Evolutionary conservation across 2,329 filamentous ascomycete genomes (phyloP).

Genomic region (Colletotrichum cuscutae): DNA sequence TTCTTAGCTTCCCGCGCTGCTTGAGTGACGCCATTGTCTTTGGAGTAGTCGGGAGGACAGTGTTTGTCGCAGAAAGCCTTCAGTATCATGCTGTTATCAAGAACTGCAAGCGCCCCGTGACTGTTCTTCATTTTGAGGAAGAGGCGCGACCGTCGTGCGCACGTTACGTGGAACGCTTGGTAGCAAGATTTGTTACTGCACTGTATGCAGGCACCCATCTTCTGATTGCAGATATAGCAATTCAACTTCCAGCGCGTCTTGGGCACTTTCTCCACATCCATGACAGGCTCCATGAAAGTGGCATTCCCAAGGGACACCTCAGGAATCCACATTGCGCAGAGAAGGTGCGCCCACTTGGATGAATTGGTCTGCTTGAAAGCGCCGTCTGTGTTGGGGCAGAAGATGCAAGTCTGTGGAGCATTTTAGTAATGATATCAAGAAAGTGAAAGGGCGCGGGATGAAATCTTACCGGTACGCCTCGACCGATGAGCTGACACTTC

Average conservation of each 20-base stretch:
- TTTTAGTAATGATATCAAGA: neutral
- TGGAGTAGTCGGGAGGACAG: conserved; percentile 87
- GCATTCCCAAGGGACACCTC: conserved; percentile 96
- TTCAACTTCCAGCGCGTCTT: conserved; percentile 92
- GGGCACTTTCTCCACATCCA: conserved; percentile 97
- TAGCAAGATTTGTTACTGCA: conserved; percentile 98
- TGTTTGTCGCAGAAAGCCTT: conserved; percentile 98
- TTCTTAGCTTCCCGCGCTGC: conserved; percentile 86
- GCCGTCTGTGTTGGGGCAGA: conserved; percentile 96
- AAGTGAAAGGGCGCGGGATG: neutral
- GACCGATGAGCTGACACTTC: conserved; percentile 94
- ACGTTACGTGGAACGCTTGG: conserved; percentile 96
- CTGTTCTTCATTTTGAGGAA: conserved; percentile 97
- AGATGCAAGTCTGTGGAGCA: conserved; percentile 81
- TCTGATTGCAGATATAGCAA: conserved; percentile 97
- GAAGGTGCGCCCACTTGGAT: conserved; percentile 94
- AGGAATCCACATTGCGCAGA: conserved; percentile 98
- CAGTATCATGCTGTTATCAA: conserved; percentile 82
- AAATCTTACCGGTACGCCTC: conserved; percentile 80
- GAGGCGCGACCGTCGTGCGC: conserved; percentile 85
- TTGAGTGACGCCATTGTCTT: conserved; percentile 83
- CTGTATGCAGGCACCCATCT: conserved; percentile 98
- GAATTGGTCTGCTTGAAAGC: conserved; percentile 98
- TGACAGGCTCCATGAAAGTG: conserved; percentile 98
- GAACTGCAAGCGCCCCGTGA: conserved; percentile 79